Conservation (phyloP, 495 filamentous ascomycete species). For the Penicillium dipodomyicola region DNA sequence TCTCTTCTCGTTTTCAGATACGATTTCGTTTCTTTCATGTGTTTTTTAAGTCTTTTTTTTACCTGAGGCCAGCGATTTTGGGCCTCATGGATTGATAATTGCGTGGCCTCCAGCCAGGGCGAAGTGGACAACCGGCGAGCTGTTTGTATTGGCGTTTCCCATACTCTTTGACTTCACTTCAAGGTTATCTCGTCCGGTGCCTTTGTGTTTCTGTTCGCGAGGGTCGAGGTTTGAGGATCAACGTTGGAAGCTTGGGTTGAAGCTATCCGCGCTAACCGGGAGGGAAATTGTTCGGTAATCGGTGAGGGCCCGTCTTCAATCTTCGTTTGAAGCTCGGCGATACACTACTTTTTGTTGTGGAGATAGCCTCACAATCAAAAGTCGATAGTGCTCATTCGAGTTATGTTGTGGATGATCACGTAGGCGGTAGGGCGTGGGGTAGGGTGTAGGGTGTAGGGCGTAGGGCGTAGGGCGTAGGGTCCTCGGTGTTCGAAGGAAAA, state of each 20-base stretch:
- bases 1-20: conserved; percentile 1
- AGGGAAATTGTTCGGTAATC: neutral
- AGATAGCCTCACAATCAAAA: conserved; percentile 6
- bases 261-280: neutral
- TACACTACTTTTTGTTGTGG: conserved; percentile 1
- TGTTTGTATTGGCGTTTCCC: conserved; percentile 1
- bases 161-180: neutral
- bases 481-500: neutral
- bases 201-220: neutral
- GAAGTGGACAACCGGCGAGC: neutral
- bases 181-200: neutral
- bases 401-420: neutral
- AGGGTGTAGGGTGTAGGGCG: too few species aligned
- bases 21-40: conserved; percentile 9
- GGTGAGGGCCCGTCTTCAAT: neutral
- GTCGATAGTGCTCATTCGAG: neutral
- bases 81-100: conserved; percentile 2
- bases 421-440: neutral
- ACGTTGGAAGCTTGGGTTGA: neutral
- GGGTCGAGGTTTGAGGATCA: neutral
- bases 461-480: neutral
- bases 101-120: neutral
- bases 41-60: conserved; percentile 12
- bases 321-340: neutral
- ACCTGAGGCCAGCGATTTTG: conserved; percentile 4